Conservation (phyloP, 2,329 filamentous ascomycete species). For the Aspergillus chevalieri region DNA sequence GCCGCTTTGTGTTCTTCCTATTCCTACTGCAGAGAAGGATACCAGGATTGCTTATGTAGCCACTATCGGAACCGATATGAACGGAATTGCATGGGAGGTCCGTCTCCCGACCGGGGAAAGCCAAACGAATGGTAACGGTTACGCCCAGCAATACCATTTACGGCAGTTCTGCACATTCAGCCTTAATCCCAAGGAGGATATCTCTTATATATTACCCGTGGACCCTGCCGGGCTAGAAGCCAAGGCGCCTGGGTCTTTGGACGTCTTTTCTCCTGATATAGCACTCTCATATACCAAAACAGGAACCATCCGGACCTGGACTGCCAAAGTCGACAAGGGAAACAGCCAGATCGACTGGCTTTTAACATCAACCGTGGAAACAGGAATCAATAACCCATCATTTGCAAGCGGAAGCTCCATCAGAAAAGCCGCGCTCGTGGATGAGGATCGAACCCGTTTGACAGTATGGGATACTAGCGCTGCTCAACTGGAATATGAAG, state of each 20-base stretch:
- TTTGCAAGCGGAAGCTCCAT: constrained; percentile 80
- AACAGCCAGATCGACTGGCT: constrained; percentile 69
- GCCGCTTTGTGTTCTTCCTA: constrained; percentile 70
- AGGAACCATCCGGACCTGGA: constrained; percentile 77
- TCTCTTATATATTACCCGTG: constrained; percentile 65
- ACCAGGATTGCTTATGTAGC: constrained; percentile 62
- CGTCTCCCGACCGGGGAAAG: constrained; percentile 47
- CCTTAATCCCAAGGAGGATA: constrained; percentile 50
- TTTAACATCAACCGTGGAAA: constrained; percentile 73
- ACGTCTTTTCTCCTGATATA: constrained; percentile 78
- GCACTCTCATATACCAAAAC: constrained; percentile 75
- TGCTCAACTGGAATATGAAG: constrained; percentile 72
- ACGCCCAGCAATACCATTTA: constrained; percentile 43
- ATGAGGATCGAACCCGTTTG: constrained; percentile 63
- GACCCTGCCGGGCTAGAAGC: constrained; percentile 74
- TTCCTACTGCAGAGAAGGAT: constrained; percentile 56
- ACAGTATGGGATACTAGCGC: constrained; percentile 89
- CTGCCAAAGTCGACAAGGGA: constrained; percentile 62
- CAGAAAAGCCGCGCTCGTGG: constrained; percentile 78
- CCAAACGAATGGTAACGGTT: constrained; percentile 17
- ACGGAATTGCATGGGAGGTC: constrained; percentile 76
- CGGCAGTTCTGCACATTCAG: constrained; percentile 66
- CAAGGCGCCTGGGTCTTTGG: constrained; percentile 69
- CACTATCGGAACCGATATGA: constrained; percentile 72
- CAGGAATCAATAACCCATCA: constrained; percentile 64